Evolutionary conservation across 805 yeast genomes (phyloP).

Genomic region (Candida peoriensis): DNA sequence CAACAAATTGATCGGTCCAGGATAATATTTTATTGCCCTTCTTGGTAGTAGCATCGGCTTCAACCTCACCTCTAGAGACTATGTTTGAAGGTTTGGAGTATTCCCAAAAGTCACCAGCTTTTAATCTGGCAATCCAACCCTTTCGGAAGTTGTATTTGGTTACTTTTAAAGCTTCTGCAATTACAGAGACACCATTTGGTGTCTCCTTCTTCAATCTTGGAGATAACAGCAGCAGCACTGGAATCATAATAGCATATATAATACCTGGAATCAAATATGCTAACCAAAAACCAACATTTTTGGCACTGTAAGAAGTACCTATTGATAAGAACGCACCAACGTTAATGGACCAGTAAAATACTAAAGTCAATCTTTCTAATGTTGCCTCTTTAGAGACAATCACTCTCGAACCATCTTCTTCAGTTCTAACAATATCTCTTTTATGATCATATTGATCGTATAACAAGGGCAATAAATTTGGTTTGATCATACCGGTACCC

Average conservation of each 20-base stretch:
- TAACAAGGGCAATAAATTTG: conserved; percentile 61
- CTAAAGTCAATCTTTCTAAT: conserved; percentile 66
- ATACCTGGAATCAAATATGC: conserved; percentile 67
- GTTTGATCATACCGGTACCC: conserved; percentile 76
- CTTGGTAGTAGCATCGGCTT: conserved; percentile 7
- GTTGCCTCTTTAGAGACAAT: conserved; percentile 65
- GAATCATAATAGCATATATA: conserved; percentile 46
- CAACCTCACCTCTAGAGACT: conserved; percentile 34
- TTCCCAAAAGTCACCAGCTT: conserved; percentile 39
- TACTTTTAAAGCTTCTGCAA: conserved; percentile 39
- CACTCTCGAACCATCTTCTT: conserved; percentile 58
- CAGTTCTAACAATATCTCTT: conserved; percentile 50
- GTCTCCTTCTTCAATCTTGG: conserved; percentile 20
- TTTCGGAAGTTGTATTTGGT: conserved; percentile 34
- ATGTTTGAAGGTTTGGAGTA: conserved; percentile 53
- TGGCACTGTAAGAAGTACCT: conserved; percentile 70
- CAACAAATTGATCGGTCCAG: conserved; percentile 69
- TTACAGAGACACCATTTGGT: conserved; percentile 32
- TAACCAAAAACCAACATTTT: conserved; percentile 61
- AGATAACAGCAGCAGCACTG: conserved; percentile 33
- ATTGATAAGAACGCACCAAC: conserved; percentile 67
- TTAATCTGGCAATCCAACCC: conserved; percentile 38
- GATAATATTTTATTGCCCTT: conserved; percentile 23
- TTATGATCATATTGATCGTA: conserved; percentile 67
- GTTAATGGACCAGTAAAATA: conserved; percentile 70